Percentiles rank a stretch among this genome's conserved stretches.
Evolutionary conservation across 768 basidiomycete species (phyloP).

Genomic region (Hypsizygus marmoreus): DNA sequence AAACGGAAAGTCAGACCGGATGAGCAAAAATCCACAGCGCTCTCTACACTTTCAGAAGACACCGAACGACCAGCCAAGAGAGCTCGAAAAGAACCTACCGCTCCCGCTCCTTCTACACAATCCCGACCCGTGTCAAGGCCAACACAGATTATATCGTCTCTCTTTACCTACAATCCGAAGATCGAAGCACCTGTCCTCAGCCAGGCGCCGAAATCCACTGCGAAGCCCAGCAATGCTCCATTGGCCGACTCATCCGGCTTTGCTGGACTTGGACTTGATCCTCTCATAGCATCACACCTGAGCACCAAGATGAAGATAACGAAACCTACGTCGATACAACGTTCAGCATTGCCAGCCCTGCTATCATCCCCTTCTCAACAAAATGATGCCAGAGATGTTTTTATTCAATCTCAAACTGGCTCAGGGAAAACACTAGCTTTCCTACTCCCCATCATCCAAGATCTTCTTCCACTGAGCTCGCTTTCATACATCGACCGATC

Average conservation of each 20-base stretch:
- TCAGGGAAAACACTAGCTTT: constrained; percentile 96
- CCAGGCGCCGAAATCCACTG: constrained; percentile 23
- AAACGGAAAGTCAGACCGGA: constrained; percentile 56
- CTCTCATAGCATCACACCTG: constrained; percentile 78
- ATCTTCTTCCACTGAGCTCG: constrained; percentile 85
- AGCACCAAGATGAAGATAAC: constrained; percentile 76
- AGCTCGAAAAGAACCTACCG: constrained; percentile 24
- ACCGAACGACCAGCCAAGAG: constrained; percentile 49
- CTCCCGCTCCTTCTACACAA: constrained; percentile 21
- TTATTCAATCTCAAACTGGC: constrained; percentile 96
- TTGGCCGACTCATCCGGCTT: constrained; percentile 77
- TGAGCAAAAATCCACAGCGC: constrained; percentile 25
- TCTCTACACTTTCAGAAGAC: constrained; percentile 20
- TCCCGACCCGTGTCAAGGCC: constrained; percentile 28
- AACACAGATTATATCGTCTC: constrained; percentile 80
- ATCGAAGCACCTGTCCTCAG: constrained; percentile 43
- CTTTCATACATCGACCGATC: constrained; percentile 94
- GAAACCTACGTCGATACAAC: constrained; percentile 90
- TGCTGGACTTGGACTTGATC: constrained; percentile 78
- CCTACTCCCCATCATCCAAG: constrained; percentile 92
- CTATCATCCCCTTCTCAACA: constrained; percentile 35
- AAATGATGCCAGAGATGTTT: constrained; percentile 65
- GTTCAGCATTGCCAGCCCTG: constrained; percentile 65
- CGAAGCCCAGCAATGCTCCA: constrained; percentile 82
- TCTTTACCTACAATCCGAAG: constrained; percentile 85